These are phyloP conservation scores for Xylaria nigripes DNA, from an alignment of 495 filamentous ascomycete species.

Conservation along the genomic window DNA sequence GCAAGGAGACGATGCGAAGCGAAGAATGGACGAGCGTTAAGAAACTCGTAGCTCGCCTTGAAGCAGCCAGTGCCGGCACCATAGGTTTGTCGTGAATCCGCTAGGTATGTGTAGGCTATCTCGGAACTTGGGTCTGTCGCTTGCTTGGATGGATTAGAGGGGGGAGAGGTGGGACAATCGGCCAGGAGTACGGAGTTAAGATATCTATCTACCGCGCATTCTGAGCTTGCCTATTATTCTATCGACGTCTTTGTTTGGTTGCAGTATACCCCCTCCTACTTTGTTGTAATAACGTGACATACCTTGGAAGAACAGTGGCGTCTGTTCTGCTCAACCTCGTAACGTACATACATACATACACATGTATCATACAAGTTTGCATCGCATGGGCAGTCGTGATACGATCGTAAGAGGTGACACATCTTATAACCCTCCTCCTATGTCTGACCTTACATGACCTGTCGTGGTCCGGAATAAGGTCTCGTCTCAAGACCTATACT, in stretches of 20 bases:
- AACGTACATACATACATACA: too few relatives aligned
- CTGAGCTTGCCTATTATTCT: not conserved
- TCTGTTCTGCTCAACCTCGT: not conserved
- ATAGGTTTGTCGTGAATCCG: conserved; percentile 19
- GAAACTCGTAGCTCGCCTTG: conserved; percentile 67
- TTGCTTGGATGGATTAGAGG: conserved; percentile 4
- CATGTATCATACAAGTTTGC: too few relatives aligned
- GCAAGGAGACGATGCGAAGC: conserved; percentile 63
- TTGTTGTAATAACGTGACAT: not conserved
- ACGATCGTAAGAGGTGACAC: too few relatives aligned
- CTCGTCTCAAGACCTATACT: too few relatives aligned
- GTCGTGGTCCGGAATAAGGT: too few relatives aligned
- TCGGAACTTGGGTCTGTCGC: not conserved
- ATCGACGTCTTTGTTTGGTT: conserved; percentile 2
- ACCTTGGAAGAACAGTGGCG: not conserved
- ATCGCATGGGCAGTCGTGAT: too few relatives aligned
- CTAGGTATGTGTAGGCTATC: too few relatives aligned
- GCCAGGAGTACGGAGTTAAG: conserved; percentile 8
- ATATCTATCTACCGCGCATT: not conserved
- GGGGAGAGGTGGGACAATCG: too few relatives aligned
- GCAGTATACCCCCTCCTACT: conserved; percentile 8
- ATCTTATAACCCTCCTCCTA: too few relatives aligned
- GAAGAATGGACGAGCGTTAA: conserved; percentile 93
- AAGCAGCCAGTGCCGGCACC: conserved; percentile 35
- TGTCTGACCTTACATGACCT: too few relatives aligned